Evolutionary conservation across 352 stramenopile species (phyloP).

Genomic region (Saprolegnia diclina): DNA sequence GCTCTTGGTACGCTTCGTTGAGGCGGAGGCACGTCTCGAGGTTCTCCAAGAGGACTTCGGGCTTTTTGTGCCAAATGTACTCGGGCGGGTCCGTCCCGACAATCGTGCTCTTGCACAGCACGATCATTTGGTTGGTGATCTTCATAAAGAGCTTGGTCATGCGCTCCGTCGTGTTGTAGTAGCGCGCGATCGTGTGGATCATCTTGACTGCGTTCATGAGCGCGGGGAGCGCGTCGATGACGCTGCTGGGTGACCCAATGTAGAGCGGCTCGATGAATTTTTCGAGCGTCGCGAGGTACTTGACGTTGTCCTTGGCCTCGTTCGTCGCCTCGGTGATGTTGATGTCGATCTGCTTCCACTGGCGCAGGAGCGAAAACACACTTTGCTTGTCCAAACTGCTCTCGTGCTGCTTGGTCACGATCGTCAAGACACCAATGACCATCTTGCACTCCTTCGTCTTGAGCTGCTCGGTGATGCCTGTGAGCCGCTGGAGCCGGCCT

Average conservation of each 20-base stretch:
- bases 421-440: conserved; percentile 74
- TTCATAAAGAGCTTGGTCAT: conserved; percentile 91
- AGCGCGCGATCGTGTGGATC: conserved; percentile 84
- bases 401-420: conserved; percentile 75
- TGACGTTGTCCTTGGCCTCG: conserved; percentile 83
- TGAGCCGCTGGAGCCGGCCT: conserved; percentile 68
- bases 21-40: conserved; percentile 79
- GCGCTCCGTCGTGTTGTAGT: conserved; percentile 86
- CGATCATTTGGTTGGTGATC: conserved; percentile 89
- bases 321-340: conserved; percentile 82
- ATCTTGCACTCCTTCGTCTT: conserved; percentile 87
- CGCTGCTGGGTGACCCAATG: conserved; percentile 41
- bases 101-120: conserved; percentile 66
- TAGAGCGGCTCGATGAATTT: conserved; percentile 85
- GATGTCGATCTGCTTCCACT: conserved; percentile 87
- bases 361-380: conserved; percentile 49
- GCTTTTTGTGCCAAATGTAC: conserved; percentile 71
- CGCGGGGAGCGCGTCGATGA: conserved; percentile 74
- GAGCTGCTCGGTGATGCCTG: conserved; percentile 84
- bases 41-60: conserved; percentile 49
- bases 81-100: conserved; percentile 49
- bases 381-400: conserved; percentile 56
- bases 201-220: conserved; percentile 89
- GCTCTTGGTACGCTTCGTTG: conserved; percentile 88
- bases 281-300: conserved; percentile 77